Base-by-base conservation (phyloP, 2,329 filamentous ascomycete genomes). In the Trichocomaceae sp. region DNA sequence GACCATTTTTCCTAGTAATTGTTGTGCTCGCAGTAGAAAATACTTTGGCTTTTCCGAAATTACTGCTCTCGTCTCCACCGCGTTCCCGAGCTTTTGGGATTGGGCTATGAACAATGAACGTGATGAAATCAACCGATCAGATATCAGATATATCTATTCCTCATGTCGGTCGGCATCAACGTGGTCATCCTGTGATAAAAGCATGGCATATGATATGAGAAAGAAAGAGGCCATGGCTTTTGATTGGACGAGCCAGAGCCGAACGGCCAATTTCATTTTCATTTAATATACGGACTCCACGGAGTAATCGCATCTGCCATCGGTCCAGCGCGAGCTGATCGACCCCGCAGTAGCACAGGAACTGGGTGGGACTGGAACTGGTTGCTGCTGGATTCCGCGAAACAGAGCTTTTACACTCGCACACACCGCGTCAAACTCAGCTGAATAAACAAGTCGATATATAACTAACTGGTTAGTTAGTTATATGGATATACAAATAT, bases 261-360 rank as follows among this genome's bases (percentile, higher is more conserved):
- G 31, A 8, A 35, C 8, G 37, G n/a, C 35, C 20, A 35, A 35
- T 33, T 44, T 17, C 26, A 42, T 31, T 20, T 46, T 45, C 3
- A 35, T 15, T 35, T 35, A 35, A 35, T 35, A 35, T 35, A 35
- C n/a, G n/a, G n/a, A n/a, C n/a, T n/a, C n/a, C n/a, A n/a, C n/a
- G n/a, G n/a, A n/a, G n/a, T n/a, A n/a, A 35, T 35, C 31, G 26
- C 26, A 29, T 35, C 31, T 35, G 12, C 5, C 26, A 29, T 35
- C 31, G 31, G 31, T 35, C 31, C 31, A 35, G 31, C 3, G 39
- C 17, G 6, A 17, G n/a, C 17, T 42, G 51, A 47, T 53, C 33
- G 39, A 53, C 51, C 51, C 51, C 51, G 51, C 51, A 53, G 42
- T 47, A 53, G 29, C 37, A 26, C 9, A 41, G n/a, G 20, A 44